A percentile compares a stretch with the other conserved stretches of the same genome.
These are phyloP conservation scores for Penicillium sp. DNA, from an alignment of 2,329 filamentous ascomycete species.

Conservation along the genomic window DNA sequence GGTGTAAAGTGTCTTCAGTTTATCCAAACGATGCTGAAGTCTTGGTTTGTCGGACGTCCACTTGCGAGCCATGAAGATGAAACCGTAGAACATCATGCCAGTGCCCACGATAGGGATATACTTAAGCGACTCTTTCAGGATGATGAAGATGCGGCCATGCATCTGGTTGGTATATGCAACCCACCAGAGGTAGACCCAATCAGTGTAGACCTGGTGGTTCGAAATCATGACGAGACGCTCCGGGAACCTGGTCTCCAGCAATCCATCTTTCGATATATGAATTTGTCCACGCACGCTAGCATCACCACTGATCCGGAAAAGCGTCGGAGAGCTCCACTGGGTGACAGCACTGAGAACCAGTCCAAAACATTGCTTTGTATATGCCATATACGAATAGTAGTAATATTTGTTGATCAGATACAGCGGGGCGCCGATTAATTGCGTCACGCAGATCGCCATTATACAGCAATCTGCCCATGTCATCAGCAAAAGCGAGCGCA, in stretches of 20 bases:
- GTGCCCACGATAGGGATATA: slow-evolving; percentile 62
- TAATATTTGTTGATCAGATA: slow-evolving; percentile 62
- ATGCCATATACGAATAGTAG: slow-evolving; percentile 65
- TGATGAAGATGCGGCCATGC: slow-evolving; percentile 67
- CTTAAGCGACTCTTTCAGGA: slow-evolving; percentile 65
- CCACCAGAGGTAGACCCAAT: slow-evolving; percentile 70
- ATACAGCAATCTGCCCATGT: slow-evolving; percentile 49
- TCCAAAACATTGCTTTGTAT: slow-evolving; percentile 65
- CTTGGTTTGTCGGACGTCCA: slow-evolving; percentile 62
- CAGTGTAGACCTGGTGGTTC: slow-evolving; percentile 68
- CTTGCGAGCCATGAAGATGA: slow-evolving; percentile 64
- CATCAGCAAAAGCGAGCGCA: slow-evolving; percentile 46
- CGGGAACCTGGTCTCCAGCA: slow-evolving; percentile 59
- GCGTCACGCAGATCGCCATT: slow-evolving; percentile 52
- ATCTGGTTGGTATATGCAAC: slow-evolving; percentile 64
- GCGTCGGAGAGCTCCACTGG: slow-evolving; percentile 62
- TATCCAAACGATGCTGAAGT: slow-evolving; percentile 57
- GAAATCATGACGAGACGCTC: slow-evolving; percentile 62
- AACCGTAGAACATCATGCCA: slow-evolving; percentile 65
- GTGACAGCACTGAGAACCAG: slow-evolving; percentile 63
- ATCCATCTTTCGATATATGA: slow-evolving; percentile 56
- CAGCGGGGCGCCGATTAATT: slow-evolving; percentile 60
- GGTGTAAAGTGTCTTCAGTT: slow-evolving; percentile 52
- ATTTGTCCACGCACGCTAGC: slow-evolving; percentile 60
- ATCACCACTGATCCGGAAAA: slow-evolving; percentile 63